Evolutionary conservation across 352 stramenopile genomes (phyloP), one percentile per base, ranked within the genome.

Genomic region (Globisporangium sylvaticum): DNA sequence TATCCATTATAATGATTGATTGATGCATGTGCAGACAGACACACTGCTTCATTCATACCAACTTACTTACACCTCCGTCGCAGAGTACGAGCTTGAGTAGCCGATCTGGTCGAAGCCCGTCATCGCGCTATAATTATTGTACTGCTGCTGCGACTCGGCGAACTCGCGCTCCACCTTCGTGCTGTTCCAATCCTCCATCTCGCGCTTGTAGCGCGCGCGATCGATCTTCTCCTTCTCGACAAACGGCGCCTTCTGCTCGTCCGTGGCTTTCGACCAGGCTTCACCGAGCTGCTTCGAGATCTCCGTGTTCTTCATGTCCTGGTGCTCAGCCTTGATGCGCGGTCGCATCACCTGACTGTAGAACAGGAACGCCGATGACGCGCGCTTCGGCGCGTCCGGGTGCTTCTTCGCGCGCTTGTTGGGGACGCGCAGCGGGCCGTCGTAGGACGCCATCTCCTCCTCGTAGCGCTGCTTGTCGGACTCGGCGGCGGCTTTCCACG

Each of bases 401-500:
- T 98, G 85, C 72, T 98, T 98, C 84, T 98, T 98, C 9, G 91
- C 91, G 57, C 94, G 83, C 76, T 98, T 98, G 68, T 97, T 97
- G 15, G 86, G 80, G 48, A 97, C 87, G 31, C 94, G 90, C 72
- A 97, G 78, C 7, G 92, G 92, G 0, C 95, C 94, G 59, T 98
- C 94, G 68, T 96, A 95, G 4, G 84, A 82, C n/a, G 92, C 79
- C 81, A 97, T 98, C 77, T 99, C 94, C 66, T 92, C 82, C 62
- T 96, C 83, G 72, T 98, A 98, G 31, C 96, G 90, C 69, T 97
- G 80, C 78, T 98, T 98, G 74, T 99, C 96, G 12, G 90, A 89
- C 64, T 94, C 83, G 8, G 96, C 94, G 22, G 91, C 80, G n/a
- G 91, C 74, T 52, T 98, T 97, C 94, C 95, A 99, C 24, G 95